Base-by-base conservation (phyloP, 176 grass and related monocot genomes). In the Cenchrus americanus region DNA sequence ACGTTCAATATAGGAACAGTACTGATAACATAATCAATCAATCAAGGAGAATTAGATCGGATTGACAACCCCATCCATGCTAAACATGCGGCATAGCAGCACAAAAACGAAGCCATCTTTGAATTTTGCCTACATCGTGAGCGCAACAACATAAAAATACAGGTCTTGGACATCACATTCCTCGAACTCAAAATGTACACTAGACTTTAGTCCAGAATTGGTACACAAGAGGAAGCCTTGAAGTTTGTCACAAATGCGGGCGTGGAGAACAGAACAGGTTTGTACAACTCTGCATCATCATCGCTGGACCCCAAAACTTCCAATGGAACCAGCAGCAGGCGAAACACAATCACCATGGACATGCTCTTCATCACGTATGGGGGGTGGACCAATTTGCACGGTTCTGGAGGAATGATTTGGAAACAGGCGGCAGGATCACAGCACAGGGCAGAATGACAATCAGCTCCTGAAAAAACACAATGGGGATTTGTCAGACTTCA, bases 201-300 rank as follows among this genome's bases (percentile, higher is more conserved):
- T 27, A 82, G 12, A 21, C 50, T 63, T 76, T 23, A 30, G 47
- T 63, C 50, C 14, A 8, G 66, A 81, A 14, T 58, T 71, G 34
- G n/a, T 42, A 90, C 83, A 67, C 10, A 49, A 42, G 24, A 8
- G 8, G 32, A 55, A 57, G 14, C 24, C 67, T 49, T 49, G 19
- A 73, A 82, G 14, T 6, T 26, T 32, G 49, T 59, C 24, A 50
- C 41, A 61, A 18, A 72, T 21, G 52, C 34, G 66, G 80, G 24
- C 51, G 80, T 73, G 55, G 58, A n/a, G n/a, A 65, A 59, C 30
- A 73, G 49, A 65, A 59, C 30, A 73, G 49, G 71, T 44, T 53
- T 90, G 34, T 71, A 90, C 84, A 90, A 42, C 59, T 50, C 42
- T 73, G 67, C 55, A 63, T 66, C 66, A 63, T 66, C 66, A 51